phyloP scores from a whole-genome alignment of 1,284 basidiomycete species.

The Coniferiporia weirii region DNA sequence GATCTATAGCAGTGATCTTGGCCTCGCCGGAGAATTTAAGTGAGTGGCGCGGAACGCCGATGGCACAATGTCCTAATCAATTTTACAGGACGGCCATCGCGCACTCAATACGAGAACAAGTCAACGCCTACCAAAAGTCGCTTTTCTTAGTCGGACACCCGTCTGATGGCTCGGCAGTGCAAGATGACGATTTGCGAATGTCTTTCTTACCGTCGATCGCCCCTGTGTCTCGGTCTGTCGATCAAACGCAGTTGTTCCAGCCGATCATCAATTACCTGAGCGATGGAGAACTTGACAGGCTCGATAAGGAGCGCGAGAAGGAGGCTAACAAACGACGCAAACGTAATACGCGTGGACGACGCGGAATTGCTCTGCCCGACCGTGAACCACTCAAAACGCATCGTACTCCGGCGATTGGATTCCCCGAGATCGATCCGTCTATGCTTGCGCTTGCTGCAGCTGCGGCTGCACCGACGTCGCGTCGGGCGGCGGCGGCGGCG shows the following conservation, averaged over 20 bases:
- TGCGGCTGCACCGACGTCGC: conserved; percentile 59
- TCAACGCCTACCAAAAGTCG: conserved; percentile 87
- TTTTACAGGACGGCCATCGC: conserved; percentile 81
- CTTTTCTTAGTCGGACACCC: conserved; percentile 89
- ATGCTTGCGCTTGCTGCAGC: conserved; percentile 58
- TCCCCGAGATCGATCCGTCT: conserved; percentile 71
- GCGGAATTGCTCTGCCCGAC: conserved; percentile 89
- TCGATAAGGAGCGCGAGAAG: conserved; percentile 91
- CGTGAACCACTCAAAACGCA: conserved; percentile 90
- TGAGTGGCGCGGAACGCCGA: conserved; percentile 35
- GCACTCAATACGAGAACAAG: conserved; percentile 95
- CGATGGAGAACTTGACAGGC: conserved; percentile 82
- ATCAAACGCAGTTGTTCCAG: conserved; percentile 76
- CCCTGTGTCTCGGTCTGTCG: conserved; percentile 65
- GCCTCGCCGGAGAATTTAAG: conserved; percentile 90
- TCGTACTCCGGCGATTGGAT: conserved; percentile 81
- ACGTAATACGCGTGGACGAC: conserved; percentile 81
- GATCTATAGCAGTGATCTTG: conserved; percentile 83
- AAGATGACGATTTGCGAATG: conserved; percentile 89
- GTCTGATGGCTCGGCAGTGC: conserved; percentile 71
- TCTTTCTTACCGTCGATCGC: conserved; percentile 82
- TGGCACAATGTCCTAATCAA: conserved; percentile 17
- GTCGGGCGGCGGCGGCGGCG: conserved; percentile 80
- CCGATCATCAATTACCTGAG: conserved; percentile 87
- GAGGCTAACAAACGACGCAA: conserved; percentile 83